phyloP scores from a whole-genome alignment of 192 early-diverging fungal species.

The Chytriomyces sp. region DNA sequence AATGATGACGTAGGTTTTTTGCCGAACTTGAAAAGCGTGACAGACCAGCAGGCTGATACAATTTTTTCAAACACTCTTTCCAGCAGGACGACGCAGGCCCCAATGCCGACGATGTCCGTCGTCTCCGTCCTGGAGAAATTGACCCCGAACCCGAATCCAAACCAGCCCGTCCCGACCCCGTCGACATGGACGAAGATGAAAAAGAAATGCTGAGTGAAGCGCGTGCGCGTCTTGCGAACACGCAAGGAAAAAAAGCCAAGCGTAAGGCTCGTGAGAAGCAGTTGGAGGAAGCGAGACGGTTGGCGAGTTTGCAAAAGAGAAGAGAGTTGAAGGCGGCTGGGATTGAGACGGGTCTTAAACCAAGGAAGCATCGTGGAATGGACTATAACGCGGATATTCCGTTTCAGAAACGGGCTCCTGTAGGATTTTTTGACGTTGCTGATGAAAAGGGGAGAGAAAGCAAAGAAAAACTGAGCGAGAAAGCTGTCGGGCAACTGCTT shows the following conservation, averaged over 20 bases:
- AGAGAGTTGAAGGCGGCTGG: conserved; percentile 97
- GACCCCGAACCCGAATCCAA: conserved; percentile 97
- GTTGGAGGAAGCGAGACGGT: conserved; percentile 91
- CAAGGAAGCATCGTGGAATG: conserved; percentile 71
- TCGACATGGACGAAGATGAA: conserved; percentile 99
- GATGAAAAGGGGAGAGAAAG: conserved; percentile 78
- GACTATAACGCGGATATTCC: conserved; percentile 98
- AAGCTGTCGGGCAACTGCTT: conserved; percentile 73
- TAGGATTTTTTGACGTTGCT: conserved; percentile 91
- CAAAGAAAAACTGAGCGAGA: conserved; percentile 51
- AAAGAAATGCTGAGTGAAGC: conserved; percentile 99
- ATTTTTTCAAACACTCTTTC: conserved; percentile 23
- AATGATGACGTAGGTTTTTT: conserved; percentile 63
- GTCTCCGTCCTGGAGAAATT: conserved; percentile 92
- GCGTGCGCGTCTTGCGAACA: conserved; percentile 97
- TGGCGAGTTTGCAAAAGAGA: conserved; percentile 89
- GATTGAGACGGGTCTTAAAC: conserved; percentile 71
- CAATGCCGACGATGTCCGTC: conserved; percentile 82
- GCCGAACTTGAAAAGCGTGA: not conserved
- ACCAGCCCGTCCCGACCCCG: conserved; percentile 96
- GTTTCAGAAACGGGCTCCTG: conserved; percentile 83
- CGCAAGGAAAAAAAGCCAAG: conserved; percentile 99
- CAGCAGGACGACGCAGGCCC: conserved; percentile 69
- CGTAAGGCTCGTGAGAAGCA: conserved; percentile 98
- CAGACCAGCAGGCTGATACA: not conserved